Percentiles rank a stretch among this genome's conserved stretches.
Conservation (phyloP, 345 rosid species). For the Aurinia saxatilis region DNA sequence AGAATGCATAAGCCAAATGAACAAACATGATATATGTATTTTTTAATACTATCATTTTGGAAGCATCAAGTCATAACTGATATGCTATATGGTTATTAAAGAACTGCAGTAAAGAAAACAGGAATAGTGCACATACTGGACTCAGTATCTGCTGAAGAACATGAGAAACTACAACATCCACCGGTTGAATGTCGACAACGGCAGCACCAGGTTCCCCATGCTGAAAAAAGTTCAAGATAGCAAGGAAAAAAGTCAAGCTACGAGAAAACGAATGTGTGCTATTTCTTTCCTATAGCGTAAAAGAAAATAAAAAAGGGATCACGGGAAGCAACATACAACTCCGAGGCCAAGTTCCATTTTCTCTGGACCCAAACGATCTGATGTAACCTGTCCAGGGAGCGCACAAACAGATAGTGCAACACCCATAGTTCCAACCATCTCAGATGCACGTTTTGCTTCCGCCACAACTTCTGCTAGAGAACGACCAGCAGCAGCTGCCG, state of each 20-base stretch:
- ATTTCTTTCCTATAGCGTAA: background rate
- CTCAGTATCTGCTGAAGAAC: constrained; percentile 77
- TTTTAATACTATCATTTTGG: background rate
- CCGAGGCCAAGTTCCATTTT: constrained; percentile 96
- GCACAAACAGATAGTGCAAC: constrained; percentile 80
- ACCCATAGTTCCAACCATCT: constrained; percentile 88
- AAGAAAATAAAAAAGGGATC: background rate
- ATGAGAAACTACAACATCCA: constrained; percentile 79
- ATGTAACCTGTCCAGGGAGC: constrained; percentile 68
- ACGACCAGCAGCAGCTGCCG: constrained; percentile 75
- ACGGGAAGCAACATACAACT: constrained; percentile 52
- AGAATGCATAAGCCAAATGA: background rate
- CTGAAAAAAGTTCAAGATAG: constrained; percentile 29
- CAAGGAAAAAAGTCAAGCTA: background rate
- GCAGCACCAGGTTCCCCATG: constrained; percentile 97
- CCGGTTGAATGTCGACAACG: constrained; percentile 80
- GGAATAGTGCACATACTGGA: constrained; percentile 41
- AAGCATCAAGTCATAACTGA: background rate
- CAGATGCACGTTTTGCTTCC: constrained; percentile 72
- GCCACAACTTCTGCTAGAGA: constrained; percentile 58
- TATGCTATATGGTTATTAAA: background rate
- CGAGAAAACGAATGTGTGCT: background rate
- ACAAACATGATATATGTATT: background rate
- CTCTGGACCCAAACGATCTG: constrained; percentile 71
- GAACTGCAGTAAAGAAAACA: background rate